Evolutionary conservation across 2,329 filamentous ascomycete species (phyloP), one percentile per base, ranked within the genome.

Genomic region (Canariomyces notabilis): DNA sequence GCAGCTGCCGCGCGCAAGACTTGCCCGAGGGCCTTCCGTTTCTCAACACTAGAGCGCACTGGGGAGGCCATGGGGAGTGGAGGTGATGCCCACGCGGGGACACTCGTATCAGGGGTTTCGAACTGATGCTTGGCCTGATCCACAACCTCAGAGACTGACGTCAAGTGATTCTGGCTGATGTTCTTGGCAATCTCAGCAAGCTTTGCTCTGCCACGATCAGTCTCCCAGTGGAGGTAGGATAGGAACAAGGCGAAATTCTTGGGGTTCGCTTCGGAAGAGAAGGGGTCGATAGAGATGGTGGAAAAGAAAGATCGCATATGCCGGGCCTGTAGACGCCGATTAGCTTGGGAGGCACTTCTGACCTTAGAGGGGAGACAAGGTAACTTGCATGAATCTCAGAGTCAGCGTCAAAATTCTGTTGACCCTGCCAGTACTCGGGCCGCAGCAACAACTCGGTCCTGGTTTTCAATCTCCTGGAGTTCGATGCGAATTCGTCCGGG

Each of bases 171-270:
- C 15, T 53, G 44, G 36, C 46, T 22, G 15, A 42, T 47, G 34
- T 55, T 45, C 6, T 56, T 46, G 29, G 55, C 53, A 8, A 69
- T 66, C 18, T 61, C 51, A 0, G 39, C 47, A 0, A 62, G 55
- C 12, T 66, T 58, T 5, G 54, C 54, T 4, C 61, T 59, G 35
- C 57, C 64, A 1, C 60, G 56, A 8, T 67, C 64, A 0, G 62
- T 67, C 26, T 71, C 68, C 67, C 67, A 71, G 19, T 71, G 67
- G 2, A 71, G 60, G 34, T 56, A 57, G 1, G 55, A 53, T 53
- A 51, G 51, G 49, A 65, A 67, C 0, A 67, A 46, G 0, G 57
- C 61, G 5, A 64, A 20, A 19, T 63, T 64, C 11, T 52, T 48
- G 6, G 56, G 49, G 15, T 33, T 44, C n/a, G 31, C 23, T 6